Percentiles rank a stretch among this genome's conserved stretches.
These are phyloP conservation scores for Boletus fagicola DNA, from an alignment of 768 basidiomycete genomes.

Conservation along the genomic window DNA sequence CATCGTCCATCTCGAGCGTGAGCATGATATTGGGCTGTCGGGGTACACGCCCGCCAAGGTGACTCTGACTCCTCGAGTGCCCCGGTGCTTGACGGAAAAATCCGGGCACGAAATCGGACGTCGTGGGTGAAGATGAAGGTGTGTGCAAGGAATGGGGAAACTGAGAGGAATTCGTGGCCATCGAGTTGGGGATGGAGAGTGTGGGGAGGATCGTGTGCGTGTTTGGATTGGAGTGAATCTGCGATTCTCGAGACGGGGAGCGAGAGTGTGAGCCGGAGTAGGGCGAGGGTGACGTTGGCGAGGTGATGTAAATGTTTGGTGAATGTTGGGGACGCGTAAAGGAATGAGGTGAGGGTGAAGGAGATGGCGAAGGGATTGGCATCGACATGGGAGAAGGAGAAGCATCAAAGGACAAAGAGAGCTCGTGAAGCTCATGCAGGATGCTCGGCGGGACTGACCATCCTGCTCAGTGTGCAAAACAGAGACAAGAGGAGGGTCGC, in stretches of 20 bases:
- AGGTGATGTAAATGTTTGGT: conserved; percentile 74
- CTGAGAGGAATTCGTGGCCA: conserved; percentile 3
- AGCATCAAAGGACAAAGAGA: conserved; percentile 28
- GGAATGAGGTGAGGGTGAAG: conserved; percentile 27
- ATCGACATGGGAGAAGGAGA: conserved; percentile 16
- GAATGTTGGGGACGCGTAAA: conserved; percentile 29
- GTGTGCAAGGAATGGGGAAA: conserved; percentile 22
- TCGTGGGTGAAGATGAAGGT: conserved; percentile 30
- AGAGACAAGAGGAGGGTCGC: background rate
- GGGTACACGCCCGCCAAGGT: conserved; percentile 20
- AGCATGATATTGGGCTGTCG: conserved; percentile 33
- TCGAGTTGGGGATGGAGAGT: conserved; percentile 11
- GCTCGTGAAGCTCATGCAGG: conserved; percentile 27
- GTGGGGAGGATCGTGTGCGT: conserved; percentile 11
- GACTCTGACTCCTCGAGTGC: conserved; percentile 31
- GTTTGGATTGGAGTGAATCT: conserved; percentile 7
- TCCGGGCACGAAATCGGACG: conserved; percentile 17
- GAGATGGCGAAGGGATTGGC: conserved; percentile 25
- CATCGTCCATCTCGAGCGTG: conserved; percentile 25
- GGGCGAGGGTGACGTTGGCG: conserved; percentile 48
- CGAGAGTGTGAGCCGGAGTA: conserved; percentile 20
- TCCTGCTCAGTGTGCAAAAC: conserved; percentile 3
- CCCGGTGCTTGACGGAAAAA: conserved; percentile 10
- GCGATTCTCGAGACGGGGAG: conserved; percentile 20
- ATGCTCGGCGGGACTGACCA: conserved; percentile 20